Percentiles rank a stretch among this genome's conserved stretches.
phyloP scores from a whole-genome alignment of 2,329 filamentous ascomycete species.

The Exophiala xenobiotica region DNA sequence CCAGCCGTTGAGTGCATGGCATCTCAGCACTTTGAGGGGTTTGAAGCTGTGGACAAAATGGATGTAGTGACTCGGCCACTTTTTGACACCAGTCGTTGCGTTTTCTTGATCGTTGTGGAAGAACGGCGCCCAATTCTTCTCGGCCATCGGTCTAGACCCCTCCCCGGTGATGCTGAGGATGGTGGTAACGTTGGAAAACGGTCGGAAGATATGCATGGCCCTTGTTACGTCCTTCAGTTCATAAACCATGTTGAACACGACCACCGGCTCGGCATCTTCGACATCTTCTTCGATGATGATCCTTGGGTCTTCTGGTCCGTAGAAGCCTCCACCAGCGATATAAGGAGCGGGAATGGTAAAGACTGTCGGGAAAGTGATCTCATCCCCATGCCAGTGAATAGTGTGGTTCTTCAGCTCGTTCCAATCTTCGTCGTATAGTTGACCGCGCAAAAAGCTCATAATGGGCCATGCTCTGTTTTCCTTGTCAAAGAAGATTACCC shows the following conservation, averaged over 20 bases:
- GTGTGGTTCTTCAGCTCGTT: conserved; percentile 26
- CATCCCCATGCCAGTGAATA: conserved; percentile 25
- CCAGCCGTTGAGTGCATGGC: conserved; percentile 11
- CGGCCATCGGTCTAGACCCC: conserved; percentile 8
- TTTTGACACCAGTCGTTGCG: neutral
- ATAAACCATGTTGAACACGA: conserved; percentile 32
- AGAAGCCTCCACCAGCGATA: conserved; percentile 16
- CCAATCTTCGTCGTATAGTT: conserved; percentile 30
- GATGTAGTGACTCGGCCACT: conserved; percentile 18
- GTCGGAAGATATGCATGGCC: conserved; percentile 29
- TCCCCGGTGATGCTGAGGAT: conserved; percentile 24
- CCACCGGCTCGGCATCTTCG: conserved; percentile 29
- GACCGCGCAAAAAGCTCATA: conserved; percentile 30
- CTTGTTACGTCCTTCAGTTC: conserved; percentile 9
- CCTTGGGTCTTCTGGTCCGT: conserved; percentile 31
- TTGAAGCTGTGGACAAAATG: conserved; percentile 23
- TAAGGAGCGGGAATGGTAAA: conserved; percentile 25
- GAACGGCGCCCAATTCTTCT: conserved; percentile 31
- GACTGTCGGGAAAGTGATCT: conserved; percentile 25
- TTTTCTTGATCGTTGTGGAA: conserved; percentile 13
- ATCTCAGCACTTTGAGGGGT: conserved; percentile 12
- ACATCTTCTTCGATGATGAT: conserved; percentile 30
- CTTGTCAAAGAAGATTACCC: conserved; percentile 23
- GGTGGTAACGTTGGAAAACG: conserved; percentile 28
- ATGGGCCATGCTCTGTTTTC: conserved; percentile 18